Conservation (phyloP, 1,284 basidiomycete species). For the Naganishia liquefaciens region DNA sequence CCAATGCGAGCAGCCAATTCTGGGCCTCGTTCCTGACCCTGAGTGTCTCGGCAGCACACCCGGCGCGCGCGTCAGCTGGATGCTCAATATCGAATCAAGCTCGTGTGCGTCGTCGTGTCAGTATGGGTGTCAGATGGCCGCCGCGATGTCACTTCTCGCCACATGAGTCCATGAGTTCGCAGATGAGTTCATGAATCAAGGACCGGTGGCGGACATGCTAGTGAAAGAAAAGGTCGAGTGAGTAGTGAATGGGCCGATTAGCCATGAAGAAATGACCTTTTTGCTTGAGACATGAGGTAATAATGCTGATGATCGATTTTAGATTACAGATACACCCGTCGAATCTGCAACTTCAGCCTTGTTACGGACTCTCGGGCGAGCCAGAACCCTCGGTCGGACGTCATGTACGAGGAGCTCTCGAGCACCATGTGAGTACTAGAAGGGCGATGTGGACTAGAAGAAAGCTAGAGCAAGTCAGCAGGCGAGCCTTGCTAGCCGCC, state of each 20-base stretch:
- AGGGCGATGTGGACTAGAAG: neutral
- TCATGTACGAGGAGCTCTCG: too few species aligned
- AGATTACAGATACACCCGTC: neutral
- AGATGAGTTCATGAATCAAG: too few species aligned
- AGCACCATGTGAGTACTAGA: neutral
- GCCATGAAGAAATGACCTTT: too few species aligned
- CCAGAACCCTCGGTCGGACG: neutral
- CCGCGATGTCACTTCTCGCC: neutral
- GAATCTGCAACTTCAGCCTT: neutral
- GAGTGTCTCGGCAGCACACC: slow-evolving; percentile 21
- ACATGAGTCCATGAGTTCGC: too few species aligned
- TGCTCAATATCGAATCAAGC: neutral
- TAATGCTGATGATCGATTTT: slow-evolving; percentile 18
- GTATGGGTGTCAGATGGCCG: neutral
- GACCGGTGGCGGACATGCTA: too few species aligned
- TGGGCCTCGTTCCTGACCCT: slow-evolving; percentile 17
- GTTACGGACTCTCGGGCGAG: too few species aligned
- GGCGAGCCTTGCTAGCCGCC: neutral
- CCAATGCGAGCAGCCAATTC: slow-evolving; percentile 3
- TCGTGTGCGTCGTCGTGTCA: neutral
- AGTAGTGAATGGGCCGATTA: too few species aligned
- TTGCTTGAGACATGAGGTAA: neutral
- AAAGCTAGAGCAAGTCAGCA: neutral
- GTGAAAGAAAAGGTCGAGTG: too few species aligned
- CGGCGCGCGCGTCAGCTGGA: slow-evolving; percentile 11